A percentile compares a stretch with the other conserved stretches of the same genome.
Conservation (phyloP, 208 protist genomes). For the Leishmania mexicana region DNA sequence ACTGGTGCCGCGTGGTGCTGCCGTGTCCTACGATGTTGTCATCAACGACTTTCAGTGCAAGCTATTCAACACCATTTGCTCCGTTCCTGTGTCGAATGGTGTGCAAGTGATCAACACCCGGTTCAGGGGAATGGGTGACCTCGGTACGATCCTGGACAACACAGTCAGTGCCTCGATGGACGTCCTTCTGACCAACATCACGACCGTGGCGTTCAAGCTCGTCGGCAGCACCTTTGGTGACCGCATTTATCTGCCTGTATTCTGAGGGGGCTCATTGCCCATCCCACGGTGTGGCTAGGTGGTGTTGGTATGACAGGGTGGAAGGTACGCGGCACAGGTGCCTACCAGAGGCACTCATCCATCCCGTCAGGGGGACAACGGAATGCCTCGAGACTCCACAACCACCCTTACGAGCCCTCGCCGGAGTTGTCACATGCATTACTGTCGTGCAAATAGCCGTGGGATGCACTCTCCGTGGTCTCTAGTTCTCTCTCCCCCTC, state of each 20-base stretch:
- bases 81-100: constrained; percentile 17
- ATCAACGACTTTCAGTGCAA: constrained; percentile 23
- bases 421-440: not conserved
- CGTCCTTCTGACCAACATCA: constrained; percentile 13
- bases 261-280: not conserved
- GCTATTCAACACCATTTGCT: constrained; percentile 20
- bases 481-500: not conserved
- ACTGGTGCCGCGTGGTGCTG: constrained; percentile 8
- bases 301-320: not conserved
- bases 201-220: constrained; percentile 9
- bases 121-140: constrained; percentile 18
- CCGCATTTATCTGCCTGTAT: constrained; percentile 14
- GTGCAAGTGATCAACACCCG: constrained; percentile 22
- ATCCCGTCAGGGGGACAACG: not conserved
- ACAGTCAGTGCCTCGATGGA: constrained; percentile 9
- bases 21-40: constrained; percentile 24
- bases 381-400: not conserved
- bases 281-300: not conserved
- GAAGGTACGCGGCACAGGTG: not conserved
- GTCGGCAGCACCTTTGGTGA: constrained; percentile 21
- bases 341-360: not conserved
- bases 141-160: constrained; percentile 20
- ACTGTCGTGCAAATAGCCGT: not conserved
- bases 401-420: not conserved
- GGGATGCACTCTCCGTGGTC: not conserved